Percentiles rank a stretch among this genome's conserved stretches.
Evolutionary conservation across 2,329 filamentous ascomycete genomes (phyloP).

Genomic region (Monosporascus sp.): DNA sequence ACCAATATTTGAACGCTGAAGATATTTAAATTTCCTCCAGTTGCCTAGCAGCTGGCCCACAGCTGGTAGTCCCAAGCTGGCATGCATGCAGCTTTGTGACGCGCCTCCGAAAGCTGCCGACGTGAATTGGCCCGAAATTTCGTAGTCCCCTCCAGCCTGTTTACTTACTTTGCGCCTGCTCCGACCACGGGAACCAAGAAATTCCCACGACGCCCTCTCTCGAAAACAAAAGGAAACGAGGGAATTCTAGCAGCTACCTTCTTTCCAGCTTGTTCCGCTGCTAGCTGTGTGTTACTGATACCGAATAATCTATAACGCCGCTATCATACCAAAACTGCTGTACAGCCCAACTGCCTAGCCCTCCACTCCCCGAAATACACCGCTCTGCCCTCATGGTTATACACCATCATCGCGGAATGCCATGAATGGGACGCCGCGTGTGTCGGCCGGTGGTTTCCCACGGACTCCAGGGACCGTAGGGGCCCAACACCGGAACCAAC

Average conservation of each 20-base stretch:
- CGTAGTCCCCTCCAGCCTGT: neutral
- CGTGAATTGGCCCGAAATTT: neutral
- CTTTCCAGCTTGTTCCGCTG: too few species aligned
- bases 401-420: slow-evolving; percentile 46
- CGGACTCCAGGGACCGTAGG: slow-evolving; percentile 58
- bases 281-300: too few species aligned
- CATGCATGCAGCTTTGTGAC: neutral
- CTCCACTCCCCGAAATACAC: neutral
- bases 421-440: slow-evolving; percentile 79
- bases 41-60: too few species aligned
- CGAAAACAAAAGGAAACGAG: neutral
- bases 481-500: slow-evolving; percentile 20
- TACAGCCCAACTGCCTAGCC: neutral
- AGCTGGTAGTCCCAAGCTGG: too few species aligned
- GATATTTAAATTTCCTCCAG: too few species aligned
- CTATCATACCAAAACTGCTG: too few species aligned
- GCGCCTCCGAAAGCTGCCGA: neutral
- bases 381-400: slow-evolving; percentile 12
- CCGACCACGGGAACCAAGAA: neutral
- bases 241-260: neutral
- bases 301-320: too few species aligned
- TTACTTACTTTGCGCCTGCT: neutral
- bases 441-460: slow-evolving; percentile 77
- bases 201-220: neutral
- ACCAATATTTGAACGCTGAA: too few species aligned